Evolutionary conservation across 2,329 filamentous ascomycete species (phyloP).

Genomic region (Pseudogymnoascus sp.): DNA sequence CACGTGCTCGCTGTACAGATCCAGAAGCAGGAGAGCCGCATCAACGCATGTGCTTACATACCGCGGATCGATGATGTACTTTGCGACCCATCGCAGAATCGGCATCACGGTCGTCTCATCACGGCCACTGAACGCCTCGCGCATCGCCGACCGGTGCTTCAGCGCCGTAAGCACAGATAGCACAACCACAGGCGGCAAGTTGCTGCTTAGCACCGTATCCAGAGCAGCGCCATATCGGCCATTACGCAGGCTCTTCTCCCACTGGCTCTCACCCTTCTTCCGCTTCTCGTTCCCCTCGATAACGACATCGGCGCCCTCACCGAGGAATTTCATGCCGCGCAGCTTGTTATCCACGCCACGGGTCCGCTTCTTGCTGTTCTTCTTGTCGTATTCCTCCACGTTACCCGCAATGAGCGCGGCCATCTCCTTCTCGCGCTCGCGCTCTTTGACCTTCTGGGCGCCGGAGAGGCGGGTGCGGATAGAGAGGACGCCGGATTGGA

Average conservation of each 20-base stretch:
- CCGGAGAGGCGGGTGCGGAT: slow-evolving; percentile 83
- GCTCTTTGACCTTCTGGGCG: slow-evolving; percentile 66
- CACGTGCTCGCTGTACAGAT: slow-evolving; percentile 77
- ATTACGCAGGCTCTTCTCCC: slow-evolving; percentile 75
- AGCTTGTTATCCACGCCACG: slow-evolving; percentile 50
- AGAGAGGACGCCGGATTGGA: slow-evolving; percentile 87
- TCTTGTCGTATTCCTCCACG: slow-evolving; percentile 68
- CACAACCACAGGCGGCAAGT: slow-evolving; percentile 50
- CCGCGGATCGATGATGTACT: slow-evolving; percentile 73
- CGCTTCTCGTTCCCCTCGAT: slow-evolving; percentile 66
- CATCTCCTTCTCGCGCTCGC: slow-evolving; percentile 78
- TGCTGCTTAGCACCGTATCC: slow-evolving; percentile 62
- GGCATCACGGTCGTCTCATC: slow-evolving; percentile 77
- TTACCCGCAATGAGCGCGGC: slow-evolving; percentile 68
- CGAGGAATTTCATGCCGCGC: slow-evolving; percentile 68
- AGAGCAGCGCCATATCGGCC: slow-evolving; percentile 70
- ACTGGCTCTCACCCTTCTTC: slow-evolving; percentile 58
- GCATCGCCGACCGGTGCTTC: slow-evolving; percentile 77
- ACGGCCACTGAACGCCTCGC: slow-evolving; percentile 68
- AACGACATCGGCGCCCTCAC: slow-evolving; percentile 79
- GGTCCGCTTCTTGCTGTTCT: slow-evolving; percentile 57
- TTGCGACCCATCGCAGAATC: slow-evolving; percentile 73
- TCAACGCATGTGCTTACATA: slow-evolving; percentile 77
- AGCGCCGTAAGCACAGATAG: slow-evolving; percentile 77
- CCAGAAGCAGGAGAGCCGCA: slow-evolving; percentile 70